These are phyloP conservation scores for sorghum (Sorghum bicolor) DNA, from an alignment of 176 grass and related monocot genomes.

Conservation along the genomic window DNA sequence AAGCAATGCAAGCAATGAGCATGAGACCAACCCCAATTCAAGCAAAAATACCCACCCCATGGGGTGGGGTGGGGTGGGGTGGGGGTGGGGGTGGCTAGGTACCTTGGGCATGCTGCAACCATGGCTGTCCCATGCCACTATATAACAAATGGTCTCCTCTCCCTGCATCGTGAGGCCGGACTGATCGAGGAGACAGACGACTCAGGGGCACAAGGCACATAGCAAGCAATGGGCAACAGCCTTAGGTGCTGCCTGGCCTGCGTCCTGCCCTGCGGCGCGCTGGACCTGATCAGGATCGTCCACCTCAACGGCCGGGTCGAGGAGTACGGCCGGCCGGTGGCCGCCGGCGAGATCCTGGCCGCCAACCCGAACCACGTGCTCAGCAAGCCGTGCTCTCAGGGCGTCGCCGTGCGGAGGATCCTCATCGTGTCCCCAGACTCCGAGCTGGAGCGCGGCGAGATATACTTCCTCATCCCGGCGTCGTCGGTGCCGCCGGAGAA, in stretches of 20 bases:
- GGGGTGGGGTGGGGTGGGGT: background rate
- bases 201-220: background rate
- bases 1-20: conserved; percentile 30
- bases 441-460: conserved; percentile 79
- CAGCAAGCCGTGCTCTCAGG: conserved; percentile 67
- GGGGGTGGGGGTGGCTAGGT: background rate
- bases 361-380: conserved; percentile 82
- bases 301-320: conserved; percentile 87
- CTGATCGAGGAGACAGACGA: background rate
- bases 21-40: background rate
- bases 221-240: conserved; percentile 77
- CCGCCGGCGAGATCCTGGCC: conserved; percentile 71
- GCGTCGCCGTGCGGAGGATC: conserved; percentile 56
- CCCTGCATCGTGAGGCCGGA: conserved; percentile 6
- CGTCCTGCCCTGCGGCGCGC: conserved; percentile 86
- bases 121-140: conserved; percentile 40
- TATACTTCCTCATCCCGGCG: conserved; percentile 86
- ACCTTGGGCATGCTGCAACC: conserved; percentile 36
- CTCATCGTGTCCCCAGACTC: conserved; percentile 69
- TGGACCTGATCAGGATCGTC: conserved; percentile 89
- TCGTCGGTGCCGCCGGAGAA: conserved; percentile 51
- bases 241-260: conserved; percentile 89
- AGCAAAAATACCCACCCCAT: background rate
- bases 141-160: conserved; percentile 36
- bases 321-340: conserved; percentile 67